Conservation (phyloP, 2,329 filamentous ascomycete species). For the Diaporthe humulicola region DNA sequence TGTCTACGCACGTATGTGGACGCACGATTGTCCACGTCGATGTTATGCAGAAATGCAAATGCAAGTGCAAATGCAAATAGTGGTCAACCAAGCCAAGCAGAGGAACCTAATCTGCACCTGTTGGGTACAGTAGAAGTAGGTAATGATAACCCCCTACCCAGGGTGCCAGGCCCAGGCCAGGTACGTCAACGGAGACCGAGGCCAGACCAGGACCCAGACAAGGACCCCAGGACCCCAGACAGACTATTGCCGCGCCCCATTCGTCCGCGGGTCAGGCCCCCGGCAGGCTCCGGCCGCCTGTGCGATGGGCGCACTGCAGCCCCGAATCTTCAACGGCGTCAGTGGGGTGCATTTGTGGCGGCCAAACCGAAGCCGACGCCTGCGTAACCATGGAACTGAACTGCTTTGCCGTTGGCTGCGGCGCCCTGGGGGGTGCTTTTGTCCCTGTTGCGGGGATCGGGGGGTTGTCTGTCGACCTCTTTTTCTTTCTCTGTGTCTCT, state of each 20-base stretch:
- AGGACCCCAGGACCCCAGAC: too few relatives aligned
- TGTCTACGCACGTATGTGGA: background rate
- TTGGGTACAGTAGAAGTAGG: background rate
- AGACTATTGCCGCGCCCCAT: conserved; percentile 17
- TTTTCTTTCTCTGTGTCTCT: background rate
- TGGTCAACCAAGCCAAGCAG: background rate
- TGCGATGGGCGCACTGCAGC: conserved; percentile 28
- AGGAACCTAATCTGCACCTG: background rate
- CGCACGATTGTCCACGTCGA: background rate
- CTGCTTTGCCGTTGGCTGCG: background rate
- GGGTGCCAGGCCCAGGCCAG: background rate
- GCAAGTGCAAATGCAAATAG: background rate
- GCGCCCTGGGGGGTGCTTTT: background rate
- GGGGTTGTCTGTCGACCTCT: conserved; percentile 15
- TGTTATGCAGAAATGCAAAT: background rate
- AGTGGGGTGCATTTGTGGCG: conserved; percentile 12
- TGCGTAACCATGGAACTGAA: background rate
- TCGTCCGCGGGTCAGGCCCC: conserved; percentile 1
- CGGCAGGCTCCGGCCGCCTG: conserved; percentile 32
- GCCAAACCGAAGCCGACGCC: conserved; percentile 14
- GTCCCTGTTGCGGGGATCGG: background rate
- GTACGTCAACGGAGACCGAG: background rate
- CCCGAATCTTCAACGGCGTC: conserved; percentile 27
- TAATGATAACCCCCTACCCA: background rate
- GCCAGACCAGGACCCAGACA: too few relatives aligned